These are phyloP conservation scores for Plectosphaerella sp. DNA, from an alignment of 2,329 filamentous ascomycete genomes.

Conservation along the genomic window DNA sequence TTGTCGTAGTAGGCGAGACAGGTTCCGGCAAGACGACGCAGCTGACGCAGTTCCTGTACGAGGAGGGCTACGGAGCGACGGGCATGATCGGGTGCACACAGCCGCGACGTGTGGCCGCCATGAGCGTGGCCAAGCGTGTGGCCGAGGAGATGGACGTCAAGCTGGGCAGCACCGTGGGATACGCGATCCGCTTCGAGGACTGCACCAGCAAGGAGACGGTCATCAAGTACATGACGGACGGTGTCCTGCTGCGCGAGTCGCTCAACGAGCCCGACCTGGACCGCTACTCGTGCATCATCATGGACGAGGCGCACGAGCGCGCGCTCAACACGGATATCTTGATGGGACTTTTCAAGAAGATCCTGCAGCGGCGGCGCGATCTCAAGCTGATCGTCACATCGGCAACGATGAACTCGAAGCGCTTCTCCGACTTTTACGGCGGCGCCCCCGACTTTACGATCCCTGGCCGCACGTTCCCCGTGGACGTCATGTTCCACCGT, in stretches of 20 bases:
- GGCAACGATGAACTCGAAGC: constrained; percentile 96
- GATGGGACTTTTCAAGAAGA: constrained; percentile 97
- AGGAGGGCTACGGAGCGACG: constrained; percentile 84
- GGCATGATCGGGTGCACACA: constrained; percentile 97
- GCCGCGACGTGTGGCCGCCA: constrained; percentile 91
- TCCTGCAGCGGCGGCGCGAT: constrained; percentile 81
- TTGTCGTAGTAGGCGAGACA: constrained; percentile 95
- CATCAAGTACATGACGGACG: constrained; percentile 99
- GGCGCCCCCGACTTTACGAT: constrained; percentile 96
- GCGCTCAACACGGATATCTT: constrained; percentile 95
- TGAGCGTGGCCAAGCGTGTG: constrained; percentile 98
- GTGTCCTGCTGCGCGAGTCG: constrained; percentile 88
- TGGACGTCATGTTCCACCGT: constrained; percentile 92
- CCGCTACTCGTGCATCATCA: constrained; percentile 96
- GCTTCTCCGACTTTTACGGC: constrained; percentile 93
- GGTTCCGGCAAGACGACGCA: constrained; percentile 98
- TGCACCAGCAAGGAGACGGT: constrained; percentile 92
- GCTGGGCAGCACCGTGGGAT: constrained; percentile 83
- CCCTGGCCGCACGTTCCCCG: constrained; percentile 91
- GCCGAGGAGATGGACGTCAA: constrained; percentile 97
- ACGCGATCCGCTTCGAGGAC: constrained; percentile 97
- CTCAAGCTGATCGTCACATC: constrained; percentile 97
- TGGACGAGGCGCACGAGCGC: constrained; percentile 98
- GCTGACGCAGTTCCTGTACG: constrained; percentile 90
- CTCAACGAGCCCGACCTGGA: constrained; percentile 90